Base-by-base conservation (phyloP, 139 green algal genomes). In the Tetradesmus lagerheimii region DNA sequence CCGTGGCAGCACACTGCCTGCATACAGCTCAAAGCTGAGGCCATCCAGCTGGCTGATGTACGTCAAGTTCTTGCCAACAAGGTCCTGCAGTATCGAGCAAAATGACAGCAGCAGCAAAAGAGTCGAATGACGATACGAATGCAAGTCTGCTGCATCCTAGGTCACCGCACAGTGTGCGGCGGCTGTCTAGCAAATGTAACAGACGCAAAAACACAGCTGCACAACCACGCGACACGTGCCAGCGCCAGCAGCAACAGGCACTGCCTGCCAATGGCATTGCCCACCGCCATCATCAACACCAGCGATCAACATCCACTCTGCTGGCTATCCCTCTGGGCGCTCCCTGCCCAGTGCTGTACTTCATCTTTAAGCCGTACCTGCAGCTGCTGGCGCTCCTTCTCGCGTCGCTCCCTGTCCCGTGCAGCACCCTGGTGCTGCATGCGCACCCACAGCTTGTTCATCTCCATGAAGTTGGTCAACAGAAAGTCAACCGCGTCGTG, bases 401-500 rank as follows among this genome's bases (percentile, higher is more conserved):
- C 98, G 29, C 97, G 92, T 86, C 94, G 92, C 76, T 96, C 95
- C 35, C 88, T 89, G 81, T 96, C 95, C 9, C 93, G 76, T 8
- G 57, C 34, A 9, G 37, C 62, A 1, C 39, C 91, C 89, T 95
- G 92, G 67, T 95, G 92, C 92, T 95, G 93, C 93, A 95, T 94
- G 78, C 93, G 91, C 78, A 95, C 93, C 93, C 93, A 99, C 88
- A 99, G 96, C 96, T 99, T 99, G 96, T 99, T 99, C 97, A 99
- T 99, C 91, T 99, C 98, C 2, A 97, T 98, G 92, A 99, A 99
- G 93, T 99, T 99, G 80, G 96, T 93, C 50, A 99, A 94, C 86
- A 99, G 90, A 90, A 99, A 99, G 83, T 99, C 97, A 4, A 99
- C 89, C 3, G 98, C 96, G 88, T 99, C 97, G 31, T 93, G 83